Base-by-base conservation (phyloP, 441 rosid species). In the Gossypium trilobum region DNA sequence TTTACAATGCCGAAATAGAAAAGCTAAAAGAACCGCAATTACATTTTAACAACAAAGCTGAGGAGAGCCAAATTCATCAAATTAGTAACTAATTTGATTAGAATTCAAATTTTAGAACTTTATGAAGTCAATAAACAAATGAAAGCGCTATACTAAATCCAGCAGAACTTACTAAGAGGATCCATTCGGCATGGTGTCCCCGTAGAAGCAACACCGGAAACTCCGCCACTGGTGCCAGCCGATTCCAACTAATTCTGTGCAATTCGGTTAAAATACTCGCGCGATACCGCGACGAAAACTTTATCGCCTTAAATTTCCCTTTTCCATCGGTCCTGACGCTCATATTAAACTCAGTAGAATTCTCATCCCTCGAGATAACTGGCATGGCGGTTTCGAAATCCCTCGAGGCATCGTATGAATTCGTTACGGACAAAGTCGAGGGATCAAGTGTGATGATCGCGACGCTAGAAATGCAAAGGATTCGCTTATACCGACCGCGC, bases 401-500 rank as follows among this genome's bases (percentile, higher is more conserved):
- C 44, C 71, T 75, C 4, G 81, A 87, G 5, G 77, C 87, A 22
- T 91, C 93, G 39, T 93, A 95, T 2, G 91, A 85, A 79, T 95
- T 95, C 8, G 99, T 95, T 25, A 95, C 85, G 0, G 83, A 29
- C 27, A 95, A 89, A 0, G 99, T 84, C 73, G 80, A 82, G 0
- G 99, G 99, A 66, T 95, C 99, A 16, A 95, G 86, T 22, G 99
- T 95, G 74, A 90, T 75, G 66, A 95, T 89, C 0, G 93, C 84
- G 2, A 51, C 86, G 71, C 65, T 74, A 0, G 96, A 88, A 10
- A 95, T 85, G 73, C 99, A 95, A 62, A 95, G 87, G 71, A 95
- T 87, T 77, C 99, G 86, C 81, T 89, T 95, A 80, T 95, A 95
- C 42, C 97, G 90, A 31, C 99, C 99, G 2, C 99, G 92, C 98